phyloP scores from a whole-genome alignment of 495 filamentous ascomycete genomes.

The Parathielavia appendiculata region DNA sequence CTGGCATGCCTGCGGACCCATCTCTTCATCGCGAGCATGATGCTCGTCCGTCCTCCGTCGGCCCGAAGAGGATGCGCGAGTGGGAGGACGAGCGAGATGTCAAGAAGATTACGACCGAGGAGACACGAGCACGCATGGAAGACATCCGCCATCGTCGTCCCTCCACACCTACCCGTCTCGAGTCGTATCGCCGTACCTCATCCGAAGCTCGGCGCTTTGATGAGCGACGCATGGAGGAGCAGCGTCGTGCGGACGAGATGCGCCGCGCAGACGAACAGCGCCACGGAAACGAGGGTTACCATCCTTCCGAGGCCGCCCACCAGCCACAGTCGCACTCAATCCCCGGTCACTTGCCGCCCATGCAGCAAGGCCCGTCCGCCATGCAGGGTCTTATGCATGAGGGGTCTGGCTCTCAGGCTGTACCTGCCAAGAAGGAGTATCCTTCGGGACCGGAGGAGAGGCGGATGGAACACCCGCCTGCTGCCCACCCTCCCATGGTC shows the following conservation, averaged over 20 bases:
- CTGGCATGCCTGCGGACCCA: constrained; percentile 68
- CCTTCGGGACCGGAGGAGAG: constrained; percentile 45
- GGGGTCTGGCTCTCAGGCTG: constrained; percentile 42
- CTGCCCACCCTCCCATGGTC: constrained; percentile 42
- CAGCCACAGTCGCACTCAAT: constrained; percentile 66
- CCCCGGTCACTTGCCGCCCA: constrained; percentile 62
- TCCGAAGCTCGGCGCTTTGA: constrained; percentile 65
- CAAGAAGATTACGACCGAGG: constrained; percentile 86
- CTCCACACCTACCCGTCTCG: constrained; percentile 59
- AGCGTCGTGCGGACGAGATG: constrained; percentile 47
- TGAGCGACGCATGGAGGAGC: constrained; percentile 46
- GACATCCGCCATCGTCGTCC: constrained; percentile 73
- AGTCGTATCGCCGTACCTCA: constrained; percentile 67
- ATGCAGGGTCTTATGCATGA: constrained; percentile 56
- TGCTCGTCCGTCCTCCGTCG: constrained; percentile 64
- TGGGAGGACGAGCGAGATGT: constrained; percentile 78
- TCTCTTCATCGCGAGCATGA: constrained; percentile 66
- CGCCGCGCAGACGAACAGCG: constrained; percentile 55
- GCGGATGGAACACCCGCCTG: constrained; percentile 45
- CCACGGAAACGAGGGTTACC: constrained; percentile 68
- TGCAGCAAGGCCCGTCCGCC: constrained; percentile 57
- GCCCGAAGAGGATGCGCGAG: constrained; percentile 79
- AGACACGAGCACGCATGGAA: constrained; percentile 77
- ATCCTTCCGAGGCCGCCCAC: constrained; percentile 86
- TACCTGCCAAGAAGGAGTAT: constrained; percentile 52